Conservation (phyloP, 352 stramenopile genomes). For the Aphanomyces invadans region DNA sequence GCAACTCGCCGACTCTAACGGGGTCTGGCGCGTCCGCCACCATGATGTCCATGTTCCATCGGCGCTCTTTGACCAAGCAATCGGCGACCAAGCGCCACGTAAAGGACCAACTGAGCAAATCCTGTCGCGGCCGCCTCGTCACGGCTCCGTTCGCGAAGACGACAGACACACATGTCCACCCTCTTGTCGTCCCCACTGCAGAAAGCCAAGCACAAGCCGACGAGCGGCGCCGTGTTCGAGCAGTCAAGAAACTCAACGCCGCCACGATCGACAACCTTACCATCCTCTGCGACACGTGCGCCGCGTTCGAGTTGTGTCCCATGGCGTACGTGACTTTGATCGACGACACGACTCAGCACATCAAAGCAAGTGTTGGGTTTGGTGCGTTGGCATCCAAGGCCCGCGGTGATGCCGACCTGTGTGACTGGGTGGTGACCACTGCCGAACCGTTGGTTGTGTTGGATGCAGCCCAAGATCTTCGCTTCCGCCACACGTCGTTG, state of each 20-base stretch:
- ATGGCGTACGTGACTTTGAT: slow-evolving; percentile 18
- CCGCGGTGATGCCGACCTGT: background rate
- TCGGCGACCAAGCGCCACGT: background rate
- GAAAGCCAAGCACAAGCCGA: slow-evolving; percentile 16
- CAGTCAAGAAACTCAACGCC: slow-evolving; percentile 44
- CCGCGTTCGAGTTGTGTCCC: background rate
- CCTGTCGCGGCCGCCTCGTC: background rate
- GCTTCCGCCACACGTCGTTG: slow-evolving; percentile 80
- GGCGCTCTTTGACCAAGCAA: background rate
- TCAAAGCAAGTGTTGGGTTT: slow-evolving; percentile 14
- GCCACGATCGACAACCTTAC: slow-evolving; percentile 52
- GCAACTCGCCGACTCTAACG: background rate
- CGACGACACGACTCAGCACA: background rate
- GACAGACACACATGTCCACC: too few species aligned
- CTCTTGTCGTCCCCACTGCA: background rate
- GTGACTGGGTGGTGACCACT: background rate
- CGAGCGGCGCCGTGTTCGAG: slow-evolving; percentile 47
- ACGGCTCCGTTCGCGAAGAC: background rate
- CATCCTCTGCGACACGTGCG: slow-evolving; percentile 39
- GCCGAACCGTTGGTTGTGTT: slow-evolving; percentile 38
- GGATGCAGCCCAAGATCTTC: slow-evolving; percentile 73
- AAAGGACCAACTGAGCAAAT: background rate
- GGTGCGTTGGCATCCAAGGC: background rate
- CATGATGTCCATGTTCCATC: background rate
- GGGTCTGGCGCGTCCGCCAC: background rate